phyloP scores from a whole-genome alignment of 345 rosid genomes.

The Syzygium aromaticum region DNA sequence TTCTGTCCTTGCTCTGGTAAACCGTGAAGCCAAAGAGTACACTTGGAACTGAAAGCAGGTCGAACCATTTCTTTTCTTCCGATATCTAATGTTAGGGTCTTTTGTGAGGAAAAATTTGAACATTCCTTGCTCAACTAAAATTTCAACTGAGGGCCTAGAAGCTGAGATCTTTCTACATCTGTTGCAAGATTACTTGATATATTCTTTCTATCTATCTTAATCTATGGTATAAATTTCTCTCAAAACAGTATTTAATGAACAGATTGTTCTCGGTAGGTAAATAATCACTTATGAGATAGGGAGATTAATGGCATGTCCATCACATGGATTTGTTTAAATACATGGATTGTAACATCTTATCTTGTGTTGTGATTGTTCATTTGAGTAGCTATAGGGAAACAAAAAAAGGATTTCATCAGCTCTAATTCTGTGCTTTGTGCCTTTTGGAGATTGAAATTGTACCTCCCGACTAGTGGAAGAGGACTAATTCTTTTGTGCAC shows the following conservation, averaged over 20 bases:
- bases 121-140: slow-evolving; percentile 73
- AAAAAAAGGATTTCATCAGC: no score
- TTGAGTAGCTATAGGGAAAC: no score
- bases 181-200: slow-evolving; percentile 58
- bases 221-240: not conserved
- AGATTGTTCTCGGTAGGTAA: not conserved
- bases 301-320: not conserved
- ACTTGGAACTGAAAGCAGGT: no score
- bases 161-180: slow-evolving; percentile 82
- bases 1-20: no score
- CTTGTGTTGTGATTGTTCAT: no score
- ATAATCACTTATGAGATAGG: not conserved
- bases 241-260: not conserved
- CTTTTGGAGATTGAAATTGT: not conserved
- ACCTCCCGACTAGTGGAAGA: not conserved
- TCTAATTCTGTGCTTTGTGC: no score
- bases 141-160: slow-evolving; percentile 75
- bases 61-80: no score
- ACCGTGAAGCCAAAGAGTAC: no score
- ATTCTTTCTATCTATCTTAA: not conserved
- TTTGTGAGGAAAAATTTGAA: slow-evolving; percentile 54
- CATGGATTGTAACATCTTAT: not conserved
- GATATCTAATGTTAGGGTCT: not conserved
- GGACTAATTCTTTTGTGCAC: not conserved
- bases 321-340: not conserved